phyloP scores from a whole-genome alignment of 305 asterid genomes.

The Fraxinus sp. region DNA sequence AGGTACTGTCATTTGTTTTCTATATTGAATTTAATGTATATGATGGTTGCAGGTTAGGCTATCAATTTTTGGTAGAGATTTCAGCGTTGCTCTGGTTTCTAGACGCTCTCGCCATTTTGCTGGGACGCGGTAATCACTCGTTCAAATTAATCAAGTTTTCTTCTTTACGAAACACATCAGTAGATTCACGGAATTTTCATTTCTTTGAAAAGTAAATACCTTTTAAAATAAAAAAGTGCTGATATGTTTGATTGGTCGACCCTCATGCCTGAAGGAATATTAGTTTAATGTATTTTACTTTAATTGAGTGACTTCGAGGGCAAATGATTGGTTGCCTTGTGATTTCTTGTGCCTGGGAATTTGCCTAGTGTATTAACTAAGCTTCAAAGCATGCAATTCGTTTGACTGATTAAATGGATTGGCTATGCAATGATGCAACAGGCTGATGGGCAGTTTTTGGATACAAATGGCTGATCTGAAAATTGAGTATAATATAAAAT shows the following conservation, averaged over 20 bases:
- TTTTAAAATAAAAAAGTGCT: not conserved
- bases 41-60: conserved; percentile 63
- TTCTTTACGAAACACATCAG: conserved; percentile 4
- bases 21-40: conserved; percentile 14
- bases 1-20: conserved; percentile 13
- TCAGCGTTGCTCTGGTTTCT: conserved; percentile 77
- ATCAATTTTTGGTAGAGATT: conserved; percentile 92
- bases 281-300: not conserved
- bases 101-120: conserved; percentile 99
- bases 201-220: conserved; percentile 1
- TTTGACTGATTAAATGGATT: not conserved
- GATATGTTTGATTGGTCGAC: not conserved
- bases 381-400: not conserved
- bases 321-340: not conserved
- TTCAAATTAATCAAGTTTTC: conserved; percentile 11
- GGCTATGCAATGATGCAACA: not conserved
- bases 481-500: not conserved
- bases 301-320: not conserved
- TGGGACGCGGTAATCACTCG: conserved; percentile 77
- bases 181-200: not conserved
- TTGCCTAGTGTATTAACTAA: not conserved
- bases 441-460: not conserved
- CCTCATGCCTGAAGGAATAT: not conserved
- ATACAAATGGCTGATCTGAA: not conserved
- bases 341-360: not conserved